Evolutionary conservation across 1,284 basidiomycete species (phyloP), one percentile per base, ranked within the genome.

Genomic region (Trichosporon ovoides): DNA sequence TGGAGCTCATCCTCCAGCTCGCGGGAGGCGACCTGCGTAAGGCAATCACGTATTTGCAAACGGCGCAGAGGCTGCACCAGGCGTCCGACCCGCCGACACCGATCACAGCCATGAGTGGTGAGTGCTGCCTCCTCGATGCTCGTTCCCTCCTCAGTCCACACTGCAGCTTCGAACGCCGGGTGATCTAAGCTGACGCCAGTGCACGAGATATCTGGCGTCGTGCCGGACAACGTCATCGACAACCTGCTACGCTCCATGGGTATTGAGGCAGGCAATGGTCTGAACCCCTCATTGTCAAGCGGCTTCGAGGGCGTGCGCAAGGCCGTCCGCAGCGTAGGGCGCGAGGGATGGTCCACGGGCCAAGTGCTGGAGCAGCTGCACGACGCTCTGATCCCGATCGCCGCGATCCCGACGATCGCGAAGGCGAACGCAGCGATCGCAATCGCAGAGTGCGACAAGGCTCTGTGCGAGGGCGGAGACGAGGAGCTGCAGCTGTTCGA

Each of bases 41-140:
- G 55, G 89, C 95, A n/a, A 98, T 98, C 76, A 98, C 95, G 13
- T 98, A 96, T 75, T 82, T 99, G 5, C 96, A 99, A 74, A 97
- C 94, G 9, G 94, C 94, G 4, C 88, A 91, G 48, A 85, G 95
- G 31, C 81, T 98, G 35, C 87, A 81, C 61, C 64, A 87, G 7
- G 86, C 89, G 1, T 85, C 84, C 2, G 76, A 73, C 14, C 86
- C 88, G 2, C 86, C 88, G 0, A 84, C 84, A 12, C 80, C 84
- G 19, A 90, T 98, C 62, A 85, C 85, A 1, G 76, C 86, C 10
- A 73, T 71, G 13, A 80, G 79, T 7, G 73, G 77, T 79, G 50
- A 69, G 76, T 46, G 2, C 4, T 10, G 7, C 2, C 34, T 16
- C 20, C 40, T 13, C 40, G 20, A n/a, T n/a, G n/a, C n/a, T n/a